Evolutionary conservation across 2,329 filamentous ascomycete genomes (phyloP), one percentile per base, ranked within the genome.

Genomic region (Nectriaceae sp.): DNA sequence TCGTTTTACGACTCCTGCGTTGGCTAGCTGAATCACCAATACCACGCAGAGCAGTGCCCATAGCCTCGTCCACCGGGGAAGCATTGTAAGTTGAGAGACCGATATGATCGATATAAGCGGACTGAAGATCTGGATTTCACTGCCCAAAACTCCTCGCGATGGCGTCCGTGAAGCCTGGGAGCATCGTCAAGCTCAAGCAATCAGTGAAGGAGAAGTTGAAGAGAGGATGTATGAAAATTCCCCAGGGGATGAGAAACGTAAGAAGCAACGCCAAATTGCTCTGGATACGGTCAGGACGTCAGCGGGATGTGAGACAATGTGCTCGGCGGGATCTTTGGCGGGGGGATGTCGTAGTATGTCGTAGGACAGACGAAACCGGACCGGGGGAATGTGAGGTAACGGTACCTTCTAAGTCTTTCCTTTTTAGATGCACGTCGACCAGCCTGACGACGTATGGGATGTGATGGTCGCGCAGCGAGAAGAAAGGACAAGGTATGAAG

Each of bases 31-130:
- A 20, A 75, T 57, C 36, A 64, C 62, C 36, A 76, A 40, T 4
- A 69, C 42, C 19, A 77, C 57, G 55, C 68, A 71, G 47, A 78
- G 55, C 38, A 76, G 53, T 29, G 66, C 65, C 66, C 66, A 71
- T 37, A 71, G 46, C 40, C 64, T 65, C 46, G 57, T 49, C 51
- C 67, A 61, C 48, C 57, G 67, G 20, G 56, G 53, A 43, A 68
- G 51, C 74, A 75, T 75, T 42, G 36, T 61, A 41, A 24, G 41
- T 51, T 5, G 44, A 44, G 21, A n/a, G n/a, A n/a, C n/a, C n/a
- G n/a, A n/a, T n/a, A n/a, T 21, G 6, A 16, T 44, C n/a, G 22
- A 42, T 39, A 21, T 45, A 35, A 31, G 44, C 40, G 47, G 21
- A 35, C 19, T 36, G 43, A 35, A 6, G 21, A 22, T 44, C 45